phyloP scores from a whole-genome alignment of 1,284 basidiomycete genomes.

The Ceratobasidium theobromae region DNA sequence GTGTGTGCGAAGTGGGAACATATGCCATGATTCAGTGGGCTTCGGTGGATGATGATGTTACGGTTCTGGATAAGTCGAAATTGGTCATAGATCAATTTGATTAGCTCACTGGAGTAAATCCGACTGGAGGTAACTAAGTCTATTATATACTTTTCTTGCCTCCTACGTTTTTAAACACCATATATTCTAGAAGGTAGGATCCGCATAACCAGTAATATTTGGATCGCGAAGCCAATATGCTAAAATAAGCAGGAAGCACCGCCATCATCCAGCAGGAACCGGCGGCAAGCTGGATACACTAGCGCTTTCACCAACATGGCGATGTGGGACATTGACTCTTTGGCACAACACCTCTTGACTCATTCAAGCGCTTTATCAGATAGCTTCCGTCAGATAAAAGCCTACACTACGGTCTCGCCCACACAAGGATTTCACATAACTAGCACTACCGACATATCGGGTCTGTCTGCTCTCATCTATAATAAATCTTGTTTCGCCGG shows the following conservation, averaged over 20 bases:
- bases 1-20: constrained; percentile 20
- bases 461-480: background rate
- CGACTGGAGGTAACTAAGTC: too few species aligned
- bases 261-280: too few species aligned
- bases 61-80: background rate
- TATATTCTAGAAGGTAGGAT: too few species aligned
- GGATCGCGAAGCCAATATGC: too few species aligned
- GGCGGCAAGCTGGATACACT: too few species aligned
- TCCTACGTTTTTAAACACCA: too few species aligned
- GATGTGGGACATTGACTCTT: background rate
- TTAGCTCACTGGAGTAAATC: background rate
- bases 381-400: background rate
- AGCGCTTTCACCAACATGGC: background rate
- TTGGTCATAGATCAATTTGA: background rate
- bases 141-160: too few species aligned
- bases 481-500: constrained; percentile 11
- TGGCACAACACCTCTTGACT: background rate
- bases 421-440: constrained; percentile 29
- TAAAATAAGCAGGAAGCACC: too few species aligned
- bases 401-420: constrained; percentile 8
- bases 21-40: constrained; percentile 11
- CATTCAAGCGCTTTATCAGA: background rate
- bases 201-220: too few species aligned
- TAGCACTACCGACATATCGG: constrained; percentile 4
- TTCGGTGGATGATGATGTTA: background rate